A percentile compares a stretch with the other conserved stretches of the same genome.
These are phyloP conservation scores for Ceratocystis cacaofunesta DNA, from an alignment of 2,329 filamentous ascomycete species.

Conservation along the genomic window DNA sequence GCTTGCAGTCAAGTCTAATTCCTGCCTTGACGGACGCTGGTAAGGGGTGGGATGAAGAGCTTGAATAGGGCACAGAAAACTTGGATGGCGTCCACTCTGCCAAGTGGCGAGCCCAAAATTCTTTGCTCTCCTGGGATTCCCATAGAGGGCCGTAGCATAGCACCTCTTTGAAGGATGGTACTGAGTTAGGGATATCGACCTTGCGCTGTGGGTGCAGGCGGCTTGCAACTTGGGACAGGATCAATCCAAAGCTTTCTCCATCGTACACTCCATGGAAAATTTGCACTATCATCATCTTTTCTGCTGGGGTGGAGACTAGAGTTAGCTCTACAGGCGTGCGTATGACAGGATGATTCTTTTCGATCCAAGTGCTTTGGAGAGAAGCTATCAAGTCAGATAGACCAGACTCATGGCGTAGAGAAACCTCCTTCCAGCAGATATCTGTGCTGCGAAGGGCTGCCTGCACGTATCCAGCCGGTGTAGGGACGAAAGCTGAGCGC, in stretches of 20 bases:
- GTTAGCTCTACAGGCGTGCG: conserved; percentile 38
- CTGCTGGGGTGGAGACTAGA: conserved; percentile 23
- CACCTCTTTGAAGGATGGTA: conserved; percentile 43
- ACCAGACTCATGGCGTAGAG: not conserved
- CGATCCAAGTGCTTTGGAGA: conserved; percentile 36
- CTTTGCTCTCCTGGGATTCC: conserved; percentile 26
- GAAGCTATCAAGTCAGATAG: not conserved
- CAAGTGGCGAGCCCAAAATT: conserved; percentile 56
- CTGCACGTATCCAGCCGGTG: conserved; percentile 63
- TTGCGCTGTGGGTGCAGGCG: not conserved
- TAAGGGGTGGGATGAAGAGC: not conserved
- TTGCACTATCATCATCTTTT: conserved; percentile 40
- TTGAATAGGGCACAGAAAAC: conserved; percentile 6
- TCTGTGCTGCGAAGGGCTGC: conserved; percentile 38
- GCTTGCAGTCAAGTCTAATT: conserved; percentile 25
- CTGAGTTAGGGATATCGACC: not conserved
- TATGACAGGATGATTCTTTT: conserved; percentile 34
- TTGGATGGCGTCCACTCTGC: conserved; percentile 21
- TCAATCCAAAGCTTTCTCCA: conserved; percentile 57
- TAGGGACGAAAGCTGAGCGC: conserved; percentile 56
- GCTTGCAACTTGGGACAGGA: conserved; percentile 33
- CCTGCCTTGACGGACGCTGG: conserved; percentile 12
- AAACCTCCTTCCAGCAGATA: conserved; percentile 31
- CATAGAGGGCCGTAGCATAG: conserved; percentile 55
- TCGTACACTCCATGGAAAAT: conserved; percentile 85